Percentiles rank a stretch among this genome's conserved stretches.
phyloP scores from a whole-genome alignment of 768 basidiomycete genomes.

The Boletales sp. region DNA sequence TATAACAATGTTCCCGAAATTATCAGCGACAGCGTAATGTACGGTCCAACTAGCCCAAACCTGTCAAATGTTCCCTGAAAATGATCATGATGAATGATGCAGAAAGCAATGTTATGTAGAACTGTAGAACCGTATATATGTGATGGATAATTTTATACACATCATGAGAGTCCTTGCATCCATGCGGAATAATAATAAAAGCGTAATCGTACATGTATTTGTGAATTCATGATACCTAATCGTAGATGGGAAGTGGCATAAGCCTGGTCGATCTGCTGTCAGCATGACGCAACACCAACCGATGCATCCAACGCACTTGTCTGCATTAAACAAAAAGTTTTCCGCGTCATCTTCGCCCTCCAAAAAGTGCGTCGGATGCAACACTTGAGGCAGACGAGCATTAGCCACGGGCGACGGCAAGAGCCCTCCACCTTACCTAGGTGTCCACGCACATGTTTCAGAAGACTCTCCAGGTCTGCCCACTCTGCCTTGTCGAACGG shows the following conservation, averaged over 20 bases:
- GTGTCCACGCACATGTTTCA: constrained; percentile 78
- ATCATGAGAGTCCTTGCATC: background rate
- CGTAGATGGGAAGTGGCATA: constrained; percentile 72
- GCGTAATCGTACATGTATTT: background rate
- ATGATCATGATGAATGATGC: no score
- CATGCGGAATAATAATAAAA: constrained; percentile 1
- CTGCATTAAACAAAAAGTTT: constrained; percentile 92
- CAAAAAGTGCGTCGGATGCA: constrained; percentile 82
- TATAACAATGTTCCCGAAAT: no score
- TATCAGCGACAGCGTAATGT: no score
- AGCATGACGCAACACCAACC: background rate
- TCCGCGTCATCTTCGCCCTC: constrained; percentile 91
- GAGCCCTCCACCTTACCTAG: constrained; percentile 54
- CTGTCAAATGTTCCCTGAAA: no score
- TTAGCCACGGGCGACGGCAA: background rate
- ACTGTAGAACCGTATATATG: background rate
- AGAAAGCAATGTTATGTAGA: no score
- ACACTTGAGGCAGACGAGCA: constrained; percentile 43
- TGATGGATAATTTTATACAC: constrained; percentile 1
- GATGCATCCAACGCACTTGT: constrained; percentile 46
- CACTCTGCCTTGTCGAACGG: constrained; percentile 81
- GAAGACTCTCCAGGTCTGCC: constrained; percentile 84
- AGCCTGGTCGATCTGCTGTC: constrained; percentile 35
- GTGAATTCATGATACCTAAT: constrained; percentile 31
- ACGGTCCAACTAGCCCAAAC: no score